Percentiles rank a stretch among this genome's conserved stretches.
Evolutionary conservation across 257 asterid genomes (phyloP).

Genomic region (Scutellaria baicalensis): DNA sequence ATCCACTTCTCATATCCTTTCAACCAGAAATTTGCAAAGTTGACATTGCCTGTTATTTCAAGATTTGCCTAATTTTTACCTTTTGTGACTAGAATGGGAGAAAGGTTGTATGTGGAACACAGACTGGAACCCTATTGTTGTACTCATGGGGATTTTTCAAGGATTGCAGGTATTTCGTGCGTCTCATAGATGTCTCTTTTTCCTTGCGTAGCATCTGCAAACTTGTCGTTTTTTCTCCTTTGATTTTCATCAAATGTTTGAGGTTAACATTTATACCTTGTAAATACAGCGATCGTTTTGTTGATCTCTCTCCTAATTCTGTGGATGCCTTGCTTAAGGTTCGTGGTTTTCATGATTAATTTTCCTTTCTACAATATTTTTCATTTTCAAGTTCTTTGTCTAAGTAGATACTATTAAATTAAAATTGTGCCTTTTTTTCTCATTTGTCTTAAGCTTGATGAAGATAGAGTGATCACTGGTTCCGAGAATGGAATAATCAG

Average conservation of each 20-base stretch:
- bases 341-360: slow-evolving; percentile 7
- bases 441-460: slow-evolving; percentile 65
- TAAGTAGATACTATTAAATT: background rate
- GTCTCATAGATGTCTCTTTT: background rate
- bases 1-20: background rate
- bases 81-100: slow-evolving; percentile 63
- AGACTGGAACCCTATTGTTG: slow-evolving; percentile 62
- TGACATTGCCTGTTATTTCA: background rate
- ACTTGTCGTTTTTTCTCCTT: background rate
- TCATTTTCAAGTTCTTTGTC: background rate
- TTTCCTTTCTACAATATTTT: background rate
- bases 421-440: background rate
- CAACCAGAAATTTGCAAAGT: background rate
- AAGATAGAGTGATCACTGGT: slow-evolving; percentile 82
- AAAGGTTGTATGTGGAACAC: slow-evolving; percentile 81
- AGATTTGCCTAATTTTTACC: background rate
- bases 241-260: slow-evolving; percentile 4
- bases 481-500: slow-evolving; percentile 85
- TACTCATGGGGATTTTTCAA: slow-evolving; percentile 98
- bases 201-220: background rate
- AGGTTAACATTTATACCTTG: slow-evolving; percentile 13
- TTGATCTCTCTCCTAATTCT: slow-evolving; percentile 80
- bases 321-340: slow-evolving; percentile 86
- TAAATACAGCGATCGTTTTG: slow-evolving; percentile 71
- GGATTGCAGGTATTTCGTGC: slow-evolving; percentile 72